phyloP scores from a whole-genome alignment of 2,329 filamentous ascomycete genomes.

The Cryphonectria naterciae region DNA sequence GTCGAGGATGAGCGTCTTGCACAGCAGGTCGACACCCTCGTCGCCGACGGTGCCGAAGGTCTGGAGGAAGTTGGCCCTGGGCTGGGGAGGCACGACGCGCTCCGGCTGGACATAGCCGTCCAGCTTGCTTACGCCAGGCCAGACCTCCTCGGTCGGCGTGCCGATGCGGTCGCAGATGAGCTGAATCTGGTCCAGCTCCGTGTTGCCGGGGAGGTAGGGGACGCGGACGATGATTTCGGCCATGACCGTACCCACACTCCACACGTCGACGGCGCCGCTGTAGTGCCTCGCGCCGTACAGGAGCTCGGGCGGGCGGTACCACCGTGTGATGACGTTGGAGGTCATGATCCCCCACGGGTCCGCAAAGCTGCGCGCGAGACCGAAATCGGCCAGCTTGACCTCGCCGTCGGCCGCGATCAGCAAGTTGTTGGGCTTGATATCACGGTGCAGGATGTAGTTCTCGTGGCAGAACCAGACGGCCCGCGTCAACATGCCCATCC shows the following conservation, averaged over 20 bases:
- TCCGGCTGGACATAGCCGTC: constrained; percentile 75
- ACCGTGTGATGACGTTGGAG: constrained; percentile 90
- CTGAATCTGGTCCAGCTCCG: constrained; percentile 83
- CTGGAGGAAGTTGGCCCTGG: constrained; percentile 72
- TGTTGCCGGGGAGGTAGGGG: constrained; percentile 82
- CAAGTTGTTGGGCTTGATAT: constrained; percentile 99
- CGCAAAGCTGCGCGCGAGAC: constrained; percentile 85
- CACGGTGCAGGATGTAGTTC: constrained; percentile 90
- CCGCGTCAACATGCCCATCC: constrained; percentile 96
- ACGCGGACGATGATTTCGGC: constrained; percentile 84
- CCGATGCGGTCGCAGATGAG: constrained; percentile 86
- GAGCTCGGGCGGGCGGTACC: constrained; percentile 94
- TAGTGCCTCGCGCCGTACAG: constrained; percentile 91
- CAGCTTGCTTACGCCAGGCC: constrained; percentile 86
- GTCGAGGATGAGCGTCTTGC: constrained; percentile 83
- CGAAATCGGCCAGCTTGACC: constrained; percentile 96
- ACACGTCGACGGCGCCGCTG: constrained; percentile 87
- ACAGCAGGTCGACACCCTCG: constrained; percentile 84
- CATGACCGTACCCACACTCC: constrained; percentile 91
- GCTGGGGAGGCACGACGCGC: constrained; percentile 61
- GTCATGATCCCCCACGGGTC: constrained; percentile 92
- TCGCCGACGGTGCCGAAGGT: constrained; percentile 81
- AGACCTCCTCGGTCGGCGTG: constrained; percentile 90
- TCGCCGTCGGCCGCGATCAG: constrained; percentile 91
- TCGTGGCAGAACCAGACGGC: constrained; percentile 97